Evolutionary conservation across 2,329 filamentous ascomycete species (phyloP).

Genomic region (Calcarisporium arbuscula): DNA sequence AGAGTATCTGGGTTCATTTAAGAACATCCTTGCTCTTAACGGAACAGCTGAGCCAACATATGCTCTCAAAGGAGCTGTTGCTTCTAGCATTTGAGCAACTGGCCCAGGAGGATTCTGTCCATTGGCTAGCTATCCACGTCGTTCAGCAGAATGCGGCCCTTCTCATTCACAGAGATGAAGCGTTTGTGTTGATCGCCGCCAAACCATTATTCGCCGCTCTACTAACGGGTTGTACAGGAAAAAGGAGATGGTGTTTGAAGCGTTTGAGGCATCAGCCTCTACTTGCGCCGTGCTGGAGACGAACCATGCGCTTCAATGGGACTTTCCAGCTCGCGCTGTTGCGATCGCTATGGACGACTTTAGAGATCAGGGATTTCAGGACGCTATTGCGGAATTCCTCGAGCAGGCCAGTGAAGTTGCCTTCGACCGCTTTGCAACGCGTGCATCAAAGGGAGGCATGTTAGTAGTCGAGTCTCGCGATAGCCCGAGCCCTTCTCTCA

Average conservation of each 20-base stretch:
- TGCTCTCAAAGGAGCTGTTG: conserved; percentile 1
- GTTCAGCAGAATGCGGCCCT: conserved; percentile 25
- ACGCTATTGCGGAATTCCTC: conserved; percentile 43
- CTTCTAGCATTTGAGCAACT: conserved; percentile 3
- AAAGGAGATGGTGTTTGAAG: conserved; percentile 37
- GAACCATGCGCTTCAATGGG: conserved; percentile 45
- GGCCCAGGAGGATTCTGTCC: neutral
- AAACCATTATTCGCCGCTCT: conserved; percentile 1
- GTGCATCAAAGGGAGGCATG: conserved; percentile 42
- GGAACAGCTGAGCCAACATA: neutral
- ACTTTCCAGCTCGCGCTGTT: conserved; percentile 52
- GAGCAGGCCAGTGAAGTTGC: conserved; percentile 49
- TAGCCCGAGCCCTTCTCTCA: conserved; percentile 1
- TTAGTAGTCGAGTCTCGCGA: conserved; percentile 46
- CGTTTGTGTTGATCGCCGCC: conserved; percentile 14
- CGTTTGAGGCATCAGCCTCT: conserved; percentile 55
- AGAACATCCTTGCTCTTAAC: conserved; percentile 2
- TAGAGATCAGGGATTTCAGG: conserved; percentile 32
- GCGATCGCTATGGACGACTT: conserved; percentile 31
- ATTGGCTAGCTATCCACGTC: conserved; percentile 12
- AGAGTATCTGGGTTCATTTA: neutral
- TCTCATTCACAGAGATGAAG: too few relatives aligned
- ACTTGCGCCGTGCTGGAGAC: conserved; percentile 47
- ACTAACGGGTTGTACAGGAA: conserved; percentile 4
- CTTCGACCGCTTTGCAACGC: conserved; percentile 46